A percentile compares a stretch with the other conserved stretches of the same genome.
These are phyloP conservation scores for Yamadazyma triangularis DNA, from an alignment of 1,139 yeast genomes.

Conservation along the genomic window DNA sequence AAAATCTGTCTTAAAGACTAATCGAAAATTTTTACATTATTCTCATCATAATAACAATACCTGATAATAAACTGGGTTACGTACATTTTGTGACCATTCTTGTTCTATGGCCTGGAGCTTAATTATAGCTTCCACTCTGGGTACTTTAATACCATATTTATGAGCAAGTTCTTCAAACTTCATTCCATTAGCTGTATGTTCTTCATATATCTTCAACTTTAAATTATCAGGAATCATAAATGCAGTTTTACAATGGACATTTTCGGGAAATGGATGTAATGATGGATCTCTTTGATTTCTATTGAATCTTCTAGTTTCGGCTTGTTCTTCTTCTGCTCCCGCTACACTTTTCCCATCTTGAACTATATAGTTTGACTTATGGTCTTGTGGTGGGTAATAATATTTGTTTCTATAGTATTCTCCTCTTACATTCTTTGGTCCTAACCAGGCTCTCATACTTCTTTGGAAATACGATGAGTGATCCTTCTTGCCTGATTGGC, in stretches of 20 bases:
- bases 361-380: conserved; percentile 69
- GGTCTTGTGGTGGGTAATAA: conserved; percentile 66
- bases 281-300: conserved; percentile 24
- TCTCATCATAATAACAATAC: conserved; percentile 16
- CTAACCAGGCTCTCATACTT: conserved; percentile 56
- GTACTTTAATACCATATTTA: conserved; percentile 73
- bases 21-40: conserved; percentile 44
- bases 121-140: conserved; percentile 81
- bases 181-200: conserved; percentile 46
- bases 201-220: conserved; percentile 57
- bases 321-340: conserved; percentile 9
- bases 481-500: conserved; percentile 25
- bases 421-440: conserved; percentile 81
- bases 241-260: conserved; percentile 67
- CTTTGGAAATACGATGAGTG: conserved; percentile 22
- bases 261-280: conserved; percentile 77
- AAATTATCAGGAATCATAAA: conserved; percentile 52
- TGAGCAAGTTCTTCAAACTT: conserved; percentile 75
- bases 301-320: conserved; percentile 9
- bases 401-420: conserved; percentile 77
- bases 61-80: conserved; percentile 23
- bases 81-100: conserved; percentile 56
- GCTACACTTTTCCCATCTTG: conserved; percentile 48
- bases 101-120: conserved; percentile 63
- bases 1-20: conserved; percentile 76